A percentile compares a stretch with the other conserved stretches of the same genome.
These are phyloP conservation scores for Saxophila tyrrhenica DNA, from an alignment of 495 filamentous ascomycete species.

Conservation along the genomic window DNA sequence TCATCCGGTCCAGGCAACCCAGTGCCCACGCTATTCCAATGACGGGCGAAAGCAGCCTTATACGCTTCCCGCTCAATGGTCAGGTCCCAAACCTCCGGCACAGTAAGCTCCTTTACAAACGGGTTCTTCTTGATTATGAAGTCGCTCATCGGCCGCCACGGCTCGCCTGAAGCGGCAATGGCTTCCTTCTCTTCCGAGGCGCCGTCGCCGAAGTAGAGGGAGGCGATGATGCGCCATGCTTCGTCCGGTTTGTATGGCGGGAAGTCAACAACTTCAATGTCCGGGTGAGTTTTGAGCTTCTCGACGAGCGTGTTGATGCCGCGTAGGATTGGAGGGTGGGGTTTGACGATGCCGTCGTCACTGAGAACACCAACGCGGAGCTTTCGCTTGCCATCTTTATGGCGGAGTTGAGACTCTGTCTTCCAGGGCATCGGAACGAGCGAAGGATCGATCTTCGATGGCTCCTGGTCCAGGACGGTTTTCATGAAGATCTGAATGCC, in stretches of 20 bases:
- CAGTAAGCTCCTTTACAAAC: constrained; percentile 30
- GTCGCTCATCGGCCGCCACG: constrained; percentile 35
- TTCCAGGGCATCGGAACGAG: constrained; percentile 20
- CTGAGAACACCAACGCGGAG: constrained; percentile 58
- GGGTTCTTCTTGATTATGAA: constrained; percentile 43
- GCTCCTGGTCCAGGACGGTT: constrained; percentile 12
- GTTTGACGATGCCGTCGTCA: constrained; percentile 58
- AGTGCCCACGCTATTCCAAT: constrained; percentile 13
- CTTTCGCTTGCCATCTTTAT: constrained; percentile 8
- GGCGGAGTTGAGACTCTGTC: not conserved
- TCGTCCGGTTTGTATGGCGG: constrained; percentile 37
- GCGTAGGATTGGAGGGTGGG: constrained; percentile 57
- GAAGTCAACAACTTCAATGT: constrained; percentile 54
- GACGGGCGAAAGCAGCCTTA: constrained; percentile 3
- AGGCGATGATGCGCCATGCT: constrained; percentile 10
- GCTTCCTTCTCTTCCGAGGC: constrained; percentile 7
- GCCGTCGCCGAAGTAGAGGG: constrained; percentile 16
- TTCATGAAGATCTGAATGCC: constrained; percentile 56
- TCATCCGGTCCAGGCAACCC: constrained; percentile 7
- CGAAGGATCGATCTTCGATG: constrained; percentile 16
- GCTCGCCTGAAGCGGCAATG: constrained; percentile 12
- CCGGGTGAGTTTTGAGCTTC: constrained; percentile 38
- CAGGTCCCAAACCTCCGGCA: constrained; percentile 45
- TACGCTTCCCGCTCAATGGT: constrained; percentile 22
- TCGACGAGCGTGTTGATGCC: constrained; percentile 46